Conservation (phyloP, 2,329 filamentous ascomycete genomes). For the Epichloe festucae region DNA sequence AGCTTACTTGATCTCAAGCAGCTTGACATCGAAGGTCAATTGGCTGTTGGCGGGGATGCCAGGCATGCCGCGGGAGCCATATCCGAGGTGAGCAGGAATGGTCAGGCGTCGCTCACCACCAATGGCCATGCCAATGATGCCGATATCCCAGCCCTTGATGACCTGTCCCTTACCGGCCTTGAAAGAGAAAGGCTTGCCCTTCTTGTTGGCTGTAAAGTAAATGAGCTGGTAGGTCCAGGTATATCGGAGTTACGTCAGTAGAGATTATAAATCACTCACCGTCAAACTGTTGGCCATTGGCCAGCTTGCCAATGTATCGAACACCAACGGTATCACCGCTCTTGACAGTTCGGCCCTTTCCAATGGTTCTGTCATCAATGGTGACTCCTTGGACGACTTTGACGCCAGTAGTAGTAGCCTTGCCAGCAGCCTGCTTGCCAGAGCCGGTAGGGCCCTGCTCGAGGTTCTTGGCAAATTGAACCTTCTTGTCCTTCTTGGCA, state of each 20-base stretch:
- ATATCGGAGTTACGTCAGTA: neutral
- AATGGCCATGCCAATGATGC: constrained; percentile 80
- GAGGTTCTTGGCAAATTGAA: constrained; percentile 97
- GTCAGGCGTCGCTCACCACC: constrained; percentile 88
- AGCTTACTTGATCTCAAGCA: constrained; percentile 67
- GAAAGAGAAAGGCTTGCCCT: constrained; percentile 94
- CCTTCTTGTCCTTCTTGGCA: constrained; percentile 69
- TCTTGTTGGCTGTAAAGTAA: constrained; percentile 69
- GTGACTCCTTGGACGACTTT: constrained; percentile 81
- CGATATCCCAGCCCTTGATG: constrained; percentile 98
- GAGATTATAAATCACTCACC: constrained; percentile 38
- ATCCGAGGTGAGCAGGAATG: constrained; percentile 77
- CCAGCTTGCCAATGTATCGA: constrained; percentile 95
- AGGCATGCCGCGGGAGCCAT: constrained; percentile 70
- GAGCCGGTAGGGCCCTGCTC: constrained; percentile 87
- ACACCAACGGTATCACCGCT: constrained; percentile 82
- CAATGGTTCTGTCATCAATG: constrained; percentile 89
- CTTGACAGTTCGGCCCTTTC: constrained; percentile 75
- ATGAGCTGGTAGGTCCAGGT: neutral
- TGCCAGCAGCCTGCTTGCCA: constrained; percentile 26
- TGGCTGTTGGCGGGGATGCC: constrained; percentile 88
- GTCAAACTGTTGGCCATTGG: constrained; percentile 91
- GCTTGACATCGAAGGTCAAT: constrained; percentile 83
- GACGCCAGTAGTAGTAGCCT: constrained; percentile 48
- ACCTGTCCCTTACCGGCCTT: constrained; percentile 90